phyloP scores from a whole-genome alignment of 2,329 filamentous ascomycete species.

The Hypocrella siamensis region DNA sequence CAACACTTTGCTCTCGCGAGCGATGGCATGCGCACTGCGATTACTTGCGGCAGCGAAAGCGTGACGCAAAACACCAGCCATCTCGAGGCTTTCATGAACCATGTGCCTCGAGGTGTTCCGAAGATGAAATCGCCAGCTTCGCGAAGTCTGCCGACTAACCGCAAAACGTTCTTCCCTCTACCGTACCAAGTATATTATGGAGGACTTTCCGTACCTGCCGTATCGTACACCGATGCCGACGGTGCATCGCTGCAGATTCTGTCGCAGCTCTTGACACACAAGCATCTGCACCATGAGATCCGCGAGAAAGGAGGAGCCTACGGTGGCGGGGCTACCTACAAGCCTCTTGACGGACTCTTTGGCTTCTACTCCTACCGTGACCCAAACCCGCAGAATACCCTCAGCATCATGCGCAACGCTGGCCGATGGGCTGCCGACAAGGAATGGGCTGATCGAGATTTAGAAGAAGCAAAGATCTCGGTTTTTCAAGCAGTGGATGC shows the following conservation, averaged over 20 bases:
- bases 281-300: constrained; percentile 92
- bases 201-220: constrained; percentile 64
- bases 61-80: constrained; percentile 53
- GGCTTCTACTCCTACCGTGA: constrained; percentile 96
- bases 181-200: constrained; percentile 98
- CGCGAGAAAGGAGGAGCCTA: constrained; percentile 96
- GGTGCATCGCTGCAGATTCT: constrained; percentile 77
- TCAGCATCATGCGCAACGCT: constrained; percentile 70
- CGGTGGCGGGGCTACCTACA: constrained; percentile 75
- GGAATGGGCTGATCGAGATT: constrained; percentile 65
- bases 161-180: constrained; percentile 79
- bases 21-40: constrained; percentile 55
- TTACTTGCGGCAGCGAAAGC: constrained; percentile 73
- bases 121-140: constrained; percentile 20
- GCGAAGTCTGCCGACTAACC: constrained; percentile 28
- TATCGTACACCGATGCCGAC: constrained; percentile 61
- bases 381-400: constrained; percentile 79
- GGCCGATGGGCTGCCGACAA: constrained; percentile 73
- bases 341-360: constrained; percentile 68
- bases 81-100: constrained; percentile 51
- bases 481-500: constrained; percentile 89
- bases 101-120: constrained; percentile 15
- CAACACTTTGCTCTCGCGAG: constrained; percentile 62
- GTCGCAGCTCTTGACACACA: constrained; percentile 84
- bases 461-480: constrained; percentile 91